Base-by-base conservation (phyloP, 306 rosid species). In the Inga oerstediana region DNA sequence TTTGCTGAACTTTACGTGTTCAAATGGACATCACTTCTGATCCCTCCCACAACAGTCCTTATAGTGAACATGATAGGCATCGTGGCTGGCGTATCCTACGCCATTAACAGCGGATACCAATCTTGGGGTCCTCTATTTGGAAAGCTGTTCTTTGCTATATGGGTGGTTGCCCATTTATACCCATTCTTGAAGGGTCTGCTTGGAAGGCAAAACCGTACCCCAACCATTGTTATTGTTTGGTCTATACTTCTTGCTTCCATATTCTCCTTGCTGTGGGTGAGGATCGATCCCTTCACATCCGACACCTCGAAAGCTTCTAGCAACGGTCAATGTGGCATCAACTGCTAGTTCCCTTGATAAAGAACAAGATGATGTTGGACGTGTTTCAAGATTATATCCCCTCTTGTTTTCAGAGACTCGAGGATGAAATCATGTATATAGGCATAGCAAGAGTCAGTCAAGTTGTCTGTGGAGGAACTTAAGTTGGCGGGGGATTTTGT, bases 51-150 rank as follows among this genome's bases (percentile, higher is more conserved):
- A 45, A 92, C 98, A 0, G 98, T 94, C 72, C 96, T 94, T 61
- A 83, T 94, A n/a, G 84, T 94, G 77, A 94, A 94, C 82, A 80
- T 94, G 76, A 86, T 94, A 59, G 98, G 98, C 44, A 91, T 94
- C 7, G 98, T 94, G 51, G 98, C 98, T 0, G 97, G 98, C 68
- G 98, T 94, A 14, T 92, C 98, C 46, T 90, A 86, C 15, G 98
- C 98, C 76, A 86, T 94, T 68, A 94, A 94, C 86, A 94, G 98
- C 32, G 98, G 98, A 8, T 94, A 94, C 91, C 98, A 94, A 74
- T 94, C 98, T 34, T 94, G 98, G 98, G 98, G 98, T 79, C 98
- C 98, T 10, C 87, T 94, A 19, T 92, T 94, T 20, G 98, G 98
- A 0, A 94, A 92, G 84, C 90, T 92, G n/a, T 94, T 94, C 88